Percentiles rank a stretch among this genome's conserved stretches.
Evolutionary conservation across 441 rosid genomes (phyloP).

Genomic region (Populus hybrid): DNA sequence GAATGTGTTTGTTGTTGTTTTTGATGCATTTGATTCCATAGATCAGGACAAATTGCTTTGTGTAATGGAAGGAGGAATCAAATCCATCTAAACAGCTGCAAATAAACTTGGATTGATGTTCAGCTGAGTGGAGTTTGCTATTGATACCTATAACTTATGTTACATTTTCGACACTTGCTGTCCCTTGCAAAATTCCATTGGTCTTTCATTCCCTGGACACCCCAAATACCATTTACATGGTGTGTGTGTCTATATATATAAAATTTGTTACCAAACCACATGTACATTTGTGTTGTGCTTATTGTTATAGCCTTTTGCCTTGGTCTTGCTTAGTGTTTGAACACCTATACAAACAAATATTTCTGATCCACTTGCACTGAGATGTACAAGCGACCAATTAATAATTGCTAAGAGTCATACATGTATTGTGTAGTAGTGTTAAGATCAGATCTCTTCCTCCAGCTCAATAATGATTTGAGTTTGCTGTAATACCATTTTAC

Average conservation of each 20-base stretch:
- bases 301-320: neutral
- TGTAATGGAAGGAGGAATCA: conserved; percentile 37
- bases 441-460: too few species aligned
- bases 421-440: too few species aligned
- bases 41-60: conserved; percentile 65
- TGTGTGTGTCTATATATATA: too few species aligned
- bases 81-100: neutral
- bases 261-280: neutral
- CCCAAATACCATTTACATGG: too few species aligned
- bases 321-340: neutral
- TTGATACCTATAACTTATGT: too few species aligned
- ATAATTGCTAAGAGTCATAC: too few species aligned
- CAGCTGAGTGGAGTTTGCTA: neutral
- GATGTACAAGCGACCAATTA: neutral
- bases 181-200: neutral
- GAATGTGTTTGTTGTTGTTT: conserved; percentile 54
- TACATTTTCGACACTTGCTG: too few species aligned
- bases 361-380: neutral
- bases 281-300: neutral
- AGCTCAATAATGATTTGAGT: too few species aligned
- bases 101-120: neutral
- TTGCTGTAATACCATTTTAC: too few species aligned
- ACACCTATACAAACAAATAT: neutral
- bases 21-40: conserved; percentile 91
- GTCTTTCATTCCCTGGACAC: neutral